phyloP scores from a whole-genome alignment of 106 monocot species.

The Allium cepa region DNA sequence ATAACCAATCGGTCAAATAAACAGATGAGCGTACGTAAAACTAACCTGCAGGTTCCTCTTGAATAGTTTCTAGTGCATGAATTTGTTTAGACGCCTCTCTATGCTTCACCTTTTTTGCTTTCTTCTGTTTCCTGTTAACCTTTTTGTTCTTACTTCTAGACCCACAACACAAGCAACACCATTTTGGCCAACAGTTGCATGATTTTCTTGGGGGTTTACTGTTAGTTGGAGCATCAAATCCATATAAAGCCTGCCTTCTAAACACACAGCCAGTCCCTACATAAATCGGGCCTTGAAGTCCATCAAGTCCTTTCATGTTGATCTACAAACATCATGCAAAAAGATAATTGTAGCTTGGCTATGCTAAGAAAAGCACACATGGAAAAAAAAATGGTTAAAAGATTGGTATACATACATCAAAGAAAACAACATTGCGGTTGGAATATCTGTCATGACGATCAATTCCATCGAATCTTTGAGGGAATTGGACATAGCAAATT shows the following conservation, averaged over 20 bases:
- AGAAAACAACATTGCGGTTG: constrained; percentile 83
- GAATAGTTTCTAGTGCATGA: constrained; percentile 52
- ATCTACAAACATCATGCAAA: constrained; percentile 24
- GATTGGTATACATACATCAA: constrained; percentile 44
- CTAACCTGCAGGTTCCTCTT: constrained; percentile 37
- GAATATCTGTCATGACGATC: constrained; percentile 76
- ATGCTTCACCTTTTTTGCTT: constrained; percentile 8
- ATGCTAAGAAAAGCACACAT: neutral
- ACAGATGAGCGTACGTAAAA: neutral
- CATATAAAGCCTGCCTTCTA: constrained; percentile 73
- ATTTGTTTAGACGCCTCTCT: constrained; percentile 51
- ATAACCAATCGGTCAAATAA: neutral
- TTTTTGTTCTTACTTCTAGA: constrained; percentile 33
- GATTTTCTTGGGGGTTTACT: constrained; percentile 57
- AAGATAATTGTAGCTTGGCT: neutral
- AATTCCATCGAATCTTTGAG: constrained; percentile 87
- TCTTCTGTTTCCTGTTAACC: constrained; percentile 26
- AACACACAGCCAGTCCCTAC: constrained; percentile 87
- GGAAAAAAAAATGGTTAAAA: neutral
- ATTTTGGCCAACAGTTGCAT: constrained; percentile 85
- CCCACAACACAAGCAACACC: constrained; percentile 49
- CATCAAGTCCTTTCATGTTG: constrained; percentile 90
- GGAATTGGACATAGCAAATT: constrained; percentile 76
- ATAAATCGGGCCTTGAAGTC: constrained; percentile 82
- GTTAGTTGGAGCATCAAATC: constrained; percentile 66